Conservation (phyloP, 2,329 filamentous ascomycete species). For the Harringtonia lauricola region DNA sequence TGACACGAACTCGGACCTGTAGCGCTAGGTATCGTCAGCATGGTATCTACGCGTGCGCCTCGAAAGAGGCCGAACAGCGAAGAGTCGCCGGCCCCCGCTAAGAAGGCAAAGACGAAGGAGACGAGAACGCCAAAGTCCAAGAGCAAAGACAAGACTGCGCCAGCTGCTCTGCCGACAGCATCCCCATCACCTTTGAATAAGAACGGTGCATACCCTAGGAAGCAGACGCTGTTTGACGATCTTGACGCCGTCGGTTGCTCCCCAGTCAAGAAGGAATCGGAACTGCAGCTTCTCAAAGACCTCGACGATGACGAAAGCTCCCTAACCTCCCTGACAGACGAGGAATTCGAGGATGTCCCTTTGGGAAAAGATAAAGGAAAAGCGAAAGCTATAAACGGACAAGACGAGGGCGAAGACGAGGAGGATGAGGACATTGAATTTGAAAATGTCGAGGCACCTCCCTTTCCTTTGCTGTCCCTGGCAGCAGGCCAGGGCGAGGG, state of each 20-base stretch:
- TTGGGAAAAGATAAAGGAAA: constrained; percentile 11
- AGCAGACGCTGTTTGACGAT: constrained; percentile 49
- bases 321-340: constrained; percentile 43
- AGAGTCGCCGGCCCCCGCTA: constrained; percentile 26
- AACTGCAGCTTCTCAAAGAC: constrained; percentile 19
- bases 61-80: constrained; percentile 50
- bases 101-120: constrained; percentile 16
- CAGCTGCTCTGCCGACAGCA: neutral
- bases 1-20: too few species aligned
- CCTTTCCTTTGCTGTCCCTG: constrained; percentile 19
- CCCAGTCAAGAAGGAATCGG: constrained; percentile 29
- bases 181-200: neutral
- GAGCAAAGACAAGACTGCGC: neutral
- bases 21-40: neutral
- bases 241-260: constrained; percentile 40
- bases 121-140: constrained; percentile 12
- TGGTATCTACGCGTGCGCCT: constrained; percentile 50
- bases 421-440: constrained; percentile 54
- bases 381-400: constrained; percentile 23
- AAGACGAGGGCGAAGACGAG: constrained; percentile 30
- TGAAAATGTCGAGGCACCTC: constrained; percentile 38
- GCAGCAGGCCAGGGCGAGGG: constrained; percentile 26
- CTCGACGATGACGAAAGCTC: constrained; percentile 28
- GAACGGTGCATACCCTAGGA: constrained; percentile 27
- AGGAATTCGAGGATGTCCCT: constrained; percentile 43